Evolutionary conservation across 371 early-diverging fungal genomes (phyloP), one percentile per base, ranked within the genome.

Genomic region (Rhizopus arrhizus): DNA sequence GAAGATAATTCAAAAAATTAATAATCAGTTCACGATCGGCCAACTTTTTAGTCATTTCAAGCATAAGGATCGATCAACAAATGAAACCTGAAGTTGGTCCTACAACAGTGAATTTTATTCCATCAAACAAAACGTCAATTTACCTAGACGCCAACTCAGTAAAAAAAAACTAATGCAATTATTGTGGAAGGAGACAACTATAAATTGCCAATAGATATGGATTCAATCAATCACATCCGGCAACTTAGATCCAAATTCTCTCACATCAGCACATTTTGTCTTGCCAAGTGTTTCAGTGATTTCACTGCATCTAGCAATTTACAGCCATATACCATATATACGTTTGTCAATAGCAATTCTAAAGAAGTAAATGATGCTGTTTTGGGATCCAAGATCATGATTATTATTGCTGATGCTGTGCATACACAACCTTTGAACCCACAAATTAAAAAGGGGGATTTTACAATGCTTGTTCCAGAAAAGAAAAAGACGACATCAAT

Each of bases 401-500:
- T 49, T 22, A 28, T 49, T 57, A 57, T 57, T 57, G 58, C 58
- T 57, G 49, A 48, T 57, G 58, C 58, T 57, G 49, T 57, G 28
- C 58, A 48, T 57, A 57, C 58, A 28, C 58, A 57, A 48, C 58
- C 58, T 57, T 28, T 57, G 40, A 57, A 57, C 58, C 58, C 40
- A 48, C 58, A 57, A 57, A 57, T 57, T 13, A 57, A 57, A 57
- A 57, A 57, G 58, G 38, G 40, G 58, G n/a, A 29, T 57, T 57
- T 48, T 57, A 57, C 48, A 48, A 57, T 48, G 58, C 58, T 57
- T 57, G 58, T 28, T 12, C 58, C 49, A 57, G 58, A 57, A 48
- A 57, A 47, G 49, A 57, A 57, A 57, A 57, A 57, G 58, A 57
- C 58, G 29, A 57, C 58, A 57, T 57, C 58, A 57, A 57, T 57